phyloP scores from a whole-genome alignment of 164 flowering plant species.

The Tetracentron sinense region DNA sequence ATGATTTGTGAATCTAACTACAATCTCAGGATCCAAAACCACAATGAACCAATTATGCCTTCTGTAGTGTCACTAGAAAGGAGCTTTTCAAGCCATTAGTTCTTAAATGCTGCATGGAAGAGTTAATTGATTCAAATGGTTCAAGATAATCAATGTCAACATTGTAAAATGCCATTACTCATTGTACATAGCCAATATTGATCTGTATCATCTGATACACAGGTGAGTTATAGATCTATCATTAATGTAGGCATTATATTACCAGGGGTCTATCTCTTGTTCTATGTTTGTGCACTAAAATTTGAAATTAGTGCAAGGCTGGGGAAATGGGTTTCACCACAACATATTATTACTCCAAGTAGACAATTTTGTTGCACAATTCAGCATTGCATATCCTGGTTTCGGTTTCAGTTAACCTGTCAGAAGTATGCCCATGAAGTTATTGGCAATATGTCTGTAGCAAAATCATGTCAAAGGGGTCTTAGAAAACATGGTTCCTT shows the following conservation, averaged over 20 bases:
- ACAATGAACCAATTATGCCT: not conserved
- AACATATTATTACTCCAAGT: not conserved
- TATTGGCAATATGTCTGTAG: not conserved
- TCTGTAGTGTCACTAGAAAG: not conserved
- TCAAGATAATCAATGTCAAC: not conserved
- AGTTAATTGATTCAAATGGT: not conserved
- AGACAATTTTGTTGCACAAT: not conserved
- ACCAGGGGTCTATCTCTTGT: not conserved
- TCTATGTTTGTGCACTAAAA: not conserved
- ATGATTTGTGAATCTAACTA: not conserved
- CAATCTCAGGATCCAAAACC: not conserved
- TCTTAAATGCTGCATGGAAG: not conserved
- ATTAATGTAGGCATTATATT: too few species aligned
- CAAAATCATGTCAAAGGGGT: not conserved
- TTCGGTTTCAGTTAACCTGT: not conserved
- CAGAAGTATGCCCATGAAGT: not conserved
- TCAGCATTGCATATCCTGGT: not conserved
- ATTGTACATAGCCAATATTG: not conserved
- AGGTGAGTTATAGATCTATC: not conserved
- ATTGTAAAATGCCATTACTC: not conserved
- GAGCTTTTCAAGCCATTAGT: too few species aligned
- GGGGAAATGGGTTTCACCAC: not conserved
- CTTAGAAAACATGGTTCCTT: not conserved
- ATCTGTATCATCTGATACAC: not conserved
- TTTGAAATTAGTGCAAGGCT: not conserved